phyloP scores from a whole-genome alignment of 768 basidiomycete genomes.

The Leucocoprinus sp. region DNA sequence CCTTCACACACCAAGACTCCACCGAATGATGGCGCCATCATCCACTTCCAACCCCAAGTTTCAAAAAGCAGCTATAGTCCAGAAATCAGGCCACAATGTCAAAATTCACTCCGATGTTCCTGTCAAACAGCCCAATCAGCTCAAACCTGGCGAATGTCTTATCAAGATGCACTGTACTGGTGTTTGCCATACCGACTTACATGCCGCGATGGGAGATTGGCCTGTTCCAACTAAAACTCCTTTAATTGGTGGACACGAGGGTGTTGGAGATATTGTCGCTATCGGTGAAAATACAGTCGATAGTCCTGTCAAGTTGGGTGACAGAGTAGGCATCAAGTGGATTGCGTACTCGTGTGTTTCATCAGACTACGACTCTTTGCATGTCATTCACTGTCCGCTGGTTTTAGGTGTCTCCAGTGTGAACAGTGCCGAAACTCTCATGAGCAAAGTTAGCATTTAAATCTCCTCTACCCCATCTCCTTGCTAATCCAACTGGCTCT shows the following conservation, averaged over 20 bases:
- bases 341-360: constrained; percentile 47
- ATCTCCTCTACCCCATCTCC: not conserved
- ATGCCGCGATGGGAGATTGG: constrained; percentile 75
- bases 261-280: constrained; percentile 74
- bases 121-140: constrained; percentile 47
- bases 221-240: constrained; percentile 57
- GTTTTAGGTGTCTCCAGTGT: constrained; percentile 52
- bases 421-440: constrained; percentile 69
- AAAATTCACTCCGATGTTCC: constrained; percentile 38
- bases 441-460: constrained; percentile 54
- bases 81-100: constrained; percentile 24
- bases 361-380: not conserved
- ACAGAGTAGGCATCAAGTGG: constrained; percentile 83
- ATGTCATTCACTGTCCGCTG: not conserved
- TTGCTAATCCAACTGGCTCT: not conserved
- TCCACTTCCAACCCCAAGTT: constrained; percentile 27
- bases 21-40: not conserved
- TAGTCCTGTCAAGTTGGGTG: constrained; percentile 63
- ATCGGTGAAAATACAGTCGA: constrained; percentile 56
- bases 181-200: constrained; percentile 84
- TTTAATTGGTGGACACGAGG: constrained; percentile 80
- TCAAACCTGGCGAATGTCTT: constrained; percentile 64
- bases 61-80: constrained; percentile 37
- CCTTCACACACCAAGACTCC: constrained; percentile 2
- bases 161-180: constrained; percentile 71